Evolutionary conservation across 805 yeast genomes (phyloP).

Genomic region (Ogataea haglerorum): DNA sequence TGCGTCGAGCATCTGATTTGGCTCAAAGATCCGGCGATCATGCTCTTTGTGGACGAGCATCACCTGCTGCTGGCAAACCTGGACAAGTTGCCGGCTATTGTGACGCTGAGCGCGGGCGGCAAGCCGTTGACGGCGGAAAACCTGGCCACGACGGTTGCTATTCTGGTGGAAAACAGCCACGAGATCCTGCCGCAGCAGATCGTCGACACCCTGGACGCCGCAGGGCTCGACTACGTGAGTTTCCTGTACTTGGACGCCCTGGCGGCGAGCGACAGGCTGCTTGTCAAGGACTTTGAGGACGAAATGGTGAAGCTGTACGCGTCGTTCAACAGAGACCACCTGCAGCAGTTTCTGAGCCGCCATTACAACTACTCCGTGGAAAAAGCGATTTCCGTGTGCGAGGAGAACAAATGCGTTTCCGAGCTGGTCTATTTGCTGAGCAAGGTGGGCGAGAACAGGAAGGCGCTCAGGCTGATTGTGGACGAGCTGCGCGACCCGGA

Average conservation of each 20-base stretch:
- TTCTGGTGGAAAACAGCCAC: constrained; percentile 62
- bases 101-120: constrained; percentile 31
- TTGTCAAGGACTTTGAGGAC: constrained; percentile 59
- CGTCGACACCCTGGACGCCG: constrained; percentile 41
- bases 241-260: constrained; percentile 65
- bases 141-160: constrained; percentile 43
- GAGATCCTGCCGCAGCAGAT: constrained; percentile 57
- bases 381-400: constrained; percentile 65
- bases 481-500: constrained; percentile 75
- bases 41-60: constrained; percentile 57
- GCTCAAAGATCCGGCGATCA: constrained; percentile 49
- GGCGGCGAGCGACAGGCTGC: constrained; percentile 51
- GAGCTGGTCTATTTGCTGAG: constrained; percentile 84
- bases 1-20: constrained; percentile 65
- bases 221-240: constrained; percentile 46
- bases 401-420: constrained; percentile 46
- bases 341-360: constrained; percentile 59
- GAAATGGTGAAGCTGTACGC: constrained; percentile 64
- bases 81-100: constrained; percentile 48
- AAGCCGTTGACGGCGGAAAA: constrained; percentile 37
- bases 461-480: constrained; percentile 74
- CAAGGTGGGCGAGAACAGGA: constrained; percentile 71
- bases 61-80: constrained; percentile 57
- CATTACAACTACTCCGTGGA: constrained; percentile 66
- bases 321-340: constrained; percentile 49